These are phyloP conservation scores for Cercophora samala DNA, from an alignment of 495 filamentous ascomycete genomes.

Conservation along the genomic window DNA sequence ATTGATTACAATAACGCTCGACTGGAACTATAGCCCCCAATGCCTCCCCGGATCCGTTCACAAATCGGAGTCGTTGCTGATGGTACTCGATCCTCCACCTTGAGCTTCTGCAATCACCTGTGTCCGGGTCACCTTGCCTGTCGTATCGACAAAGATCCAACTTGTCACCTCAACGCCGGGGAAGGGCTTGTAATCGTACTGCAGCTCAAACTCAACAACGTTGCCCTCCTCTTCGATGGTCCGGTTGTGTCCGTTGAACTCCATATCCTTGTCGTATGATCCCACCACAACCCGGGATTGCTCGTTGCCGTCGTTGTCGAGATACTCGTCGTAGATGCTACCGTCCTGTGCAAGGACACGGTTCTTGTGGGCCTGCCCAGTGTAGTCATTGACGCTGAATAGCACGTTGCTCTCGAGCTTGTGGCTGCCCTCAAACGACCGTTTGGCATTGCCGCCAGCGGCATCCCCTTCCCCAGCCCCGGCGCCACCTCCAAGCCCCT, in stretches of 20 bases:
- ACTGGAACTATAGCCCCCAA: neutral
- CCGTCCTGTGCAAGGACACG: constrained; percentile 54
- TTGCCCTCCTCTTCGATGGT: constrained; percentile 44
- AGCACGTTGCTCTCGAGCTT: constrained; percentile 37
- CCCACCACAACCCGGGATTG: constrained; percentile 41
- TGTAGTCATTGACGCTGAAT: constrained; percentile 55
- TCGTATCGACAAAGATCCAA: constrained; percentile 47
- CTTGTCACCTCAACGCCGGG: constrained; percentile 46
- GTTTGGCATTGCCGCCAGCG: constrained; percentile 15
- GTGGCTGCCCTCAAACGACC: constrained; percentile 21
- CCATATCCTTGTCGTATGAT: constrained; percentile 49
- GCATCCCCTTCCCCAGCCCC: neutral
- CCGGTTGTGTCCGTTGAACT: constrained; percentile 51
- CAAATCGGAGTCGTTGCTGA: constrained; percentile 38
- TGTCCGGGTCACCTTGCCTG: constrained; percentile 46
- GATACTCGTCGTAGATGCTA: constrained; percentile 47
- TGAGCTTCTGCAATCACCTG: constrained; percentile 50
- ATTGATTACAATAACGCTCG: neutral
- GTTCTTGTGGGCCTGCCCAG: constrained; percentile 53
- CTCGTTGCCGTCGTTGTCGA: constrained; percentile 52
- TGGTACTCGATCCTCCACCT: constrained; percentile 49
- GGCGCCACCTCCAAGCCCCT: neutral
- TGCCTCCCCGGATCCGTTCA: neutral
- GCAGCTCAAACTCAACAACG: constrained; percentile 42
- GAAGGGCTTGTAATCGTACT: constrained; percentile 54